Evolutionary conservation across 345 rosid genomes (phyloP), one percentile per base, ranked within the genome.

Genomic region (Eucalyptus caleyi): DNA sequence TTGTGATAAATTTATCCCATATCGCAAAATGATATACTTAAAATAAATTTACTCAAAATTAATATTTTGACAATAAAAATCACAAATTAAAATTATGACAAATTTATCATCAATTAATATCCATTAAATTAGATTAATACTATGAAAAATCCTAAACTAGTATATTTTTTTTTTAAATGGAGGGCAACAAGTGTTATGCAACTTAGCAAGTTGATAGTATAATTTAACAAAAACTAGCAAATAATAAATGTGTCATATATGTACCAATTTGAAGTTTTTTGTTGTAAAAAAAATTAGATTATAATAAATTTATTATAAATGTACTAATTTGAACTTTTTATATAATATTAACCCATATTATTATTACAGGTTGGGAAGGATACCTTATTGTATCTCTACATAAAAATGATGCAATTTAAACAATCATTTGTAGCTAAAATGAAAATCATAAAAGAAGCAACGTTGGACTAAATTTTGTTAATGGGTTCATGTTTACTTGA

Each of bases 121-220:
- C 26, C 5, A 5, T 53, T 8, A 8, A 53, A 53, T 53, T 53
- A 53, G 0, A 53, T 21, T 4, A 53, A 0, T 53, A 53, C 0
- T 2, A 53, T 1, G 0, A 53, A 4, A 53, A 53, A 2, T 21
- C 2, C 0, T 19, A 53, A 53, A 8, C 1, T 2, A 53, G 0
- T 53, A 53, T 53, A 0, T 53, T 3, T 37, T 37, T 3, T 18
- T 18, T 53, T 8, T 53, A 21, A 53, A 53, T 53, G 1, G 26
- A 53, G 59, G 59, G 11, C 59, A 53, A 53, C 59, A 21, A 53
- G 59, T 0, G 1, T 53, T 53, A 53, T 53, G 59, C 59, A 53
- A 53, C 59, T 53, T 0, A 19, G 2, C 24, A 53, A 53, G 59
- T 53, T 53, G 59, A 53, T 0, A 19, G 0, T 53, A 53, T 53